Base-by-base conservation (phyloP, 1,284 basidiomycete genomes). In the Sporisorium exsertum region DNA sequence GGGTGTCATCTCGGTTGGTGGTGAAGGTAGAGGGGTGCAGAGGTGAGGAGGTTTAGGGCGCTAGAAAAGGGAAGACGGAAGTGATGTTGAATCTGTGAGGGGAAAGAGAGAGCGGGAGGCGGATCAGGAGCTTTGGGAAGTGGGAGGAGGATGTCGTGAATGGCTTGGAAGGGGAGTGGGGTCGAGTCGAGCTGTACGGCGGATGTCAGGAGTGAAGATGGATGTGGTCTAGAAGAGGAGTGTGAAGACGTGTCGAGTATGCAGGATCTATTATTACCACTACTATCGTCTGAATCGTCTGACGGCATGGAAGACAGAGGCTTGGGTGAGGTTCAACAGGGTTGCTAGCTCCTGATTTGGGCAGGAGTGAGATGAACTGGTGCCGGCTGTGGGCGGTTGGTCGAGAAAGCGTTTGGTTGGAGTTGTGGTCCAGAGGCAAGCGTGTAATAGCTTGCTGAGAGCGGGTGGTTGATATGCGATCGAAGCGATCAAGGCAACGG, bases 211-310 rank as follows among this genome's bases (percentile, higher is more conserved):
- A 52, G 62, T 42, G 52, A 40, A 1, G 51, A 33, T 32, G 22
- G 57, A 32, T 50, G 27, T 15, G 26, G 47, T 12, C n/a, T 33
- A 15, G 35, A 54, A 15, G 35, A 54, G 18, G 37, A 20, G 40
- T 43, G 40, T 58, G 57, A 24, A n/a, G 64, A 58, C 35, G 46
- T 46, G 35, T 50, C 29, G 52, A 40, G 58, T 69, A 64, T 67
- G 56, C 43, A 63, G 46, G 32, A 59, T 24, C 65, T 42, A 70
- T 65, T 73, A 77, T 77, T 77, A 73, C 75, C 70, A 70, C 75
- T 77, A 72, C 62, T 77, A 73, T 77, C 75, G 75, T 77, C 75
- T 58, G 75, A 77, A 64, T 77, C 75, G 66, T 77, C 75, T 77
- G 71, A 77, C 53, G 75, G 75, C 75, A 77, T 77, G 71, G 70